Percentiles rank a stretch among this genome's conserved stretches.
These are phyloP conservation scores for cucumber (Cucumis sativus) DNA, from an alignment of 306 rosid genomes.

Conservation along the genomic window DNA sequence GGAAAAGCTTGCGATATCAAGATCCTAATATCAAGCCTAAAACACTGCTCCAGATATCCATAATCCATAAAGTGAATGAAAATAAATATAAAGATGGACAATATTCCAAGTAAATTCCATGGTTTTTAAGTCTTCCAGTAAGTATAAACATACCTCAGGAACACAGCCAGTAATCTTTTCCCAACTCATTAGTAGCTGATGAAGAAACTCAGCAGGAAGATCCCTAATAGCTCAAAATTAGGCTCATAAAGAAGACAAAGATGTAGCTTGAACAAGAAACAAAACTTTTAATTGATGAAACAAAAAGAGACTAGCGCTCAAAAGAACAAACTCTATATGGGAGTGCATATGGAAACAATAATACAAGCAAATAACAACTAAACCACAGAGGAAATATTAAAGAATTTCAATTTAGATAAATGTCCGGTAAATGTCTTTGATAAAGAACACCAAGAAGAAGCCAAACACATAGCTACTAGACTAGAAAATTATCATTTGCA, in stretches of 20 bases:
- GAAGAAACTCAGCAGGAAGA: conserved; percentile 45
- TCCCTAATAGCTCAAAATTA: conserved; percentile 46
- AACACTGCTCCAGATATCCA: neutral
- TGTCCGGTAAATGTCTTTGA: no score
- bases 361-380: no score
- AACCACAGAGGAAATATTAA: no score
- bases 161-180: conserved; percentile 38
- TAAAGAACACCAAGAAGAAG: no score
- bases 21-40: neutral
- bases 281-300: no score
- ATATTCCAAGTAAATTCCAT: conserved; percentile 11
- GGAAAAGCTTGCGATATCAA: neutral
- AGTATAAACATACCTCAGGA: conserved; percentile 45
- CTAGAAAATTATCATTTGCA: neutral
- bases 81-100: neutral
- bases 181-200: conserved; percentile 61
- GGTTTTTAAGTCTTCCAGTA: neutral
- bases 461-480: neutral
- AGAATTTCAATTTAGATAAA: no score
- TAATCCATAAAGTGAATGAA: neutral
- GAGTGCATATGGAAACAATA: no score
- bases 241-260: neutral
- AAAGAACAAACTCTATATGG: no score
- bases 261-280: neutral
- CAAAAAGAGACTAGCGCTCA: no score